A percentile compares a stretch with the other conserved stretches of the same genome.
These are phyloP conservation scores for Fallopia convolvulus DNA, from an alignment of 148 eudicot genomes.

Conservation along the genomic window DNA sequence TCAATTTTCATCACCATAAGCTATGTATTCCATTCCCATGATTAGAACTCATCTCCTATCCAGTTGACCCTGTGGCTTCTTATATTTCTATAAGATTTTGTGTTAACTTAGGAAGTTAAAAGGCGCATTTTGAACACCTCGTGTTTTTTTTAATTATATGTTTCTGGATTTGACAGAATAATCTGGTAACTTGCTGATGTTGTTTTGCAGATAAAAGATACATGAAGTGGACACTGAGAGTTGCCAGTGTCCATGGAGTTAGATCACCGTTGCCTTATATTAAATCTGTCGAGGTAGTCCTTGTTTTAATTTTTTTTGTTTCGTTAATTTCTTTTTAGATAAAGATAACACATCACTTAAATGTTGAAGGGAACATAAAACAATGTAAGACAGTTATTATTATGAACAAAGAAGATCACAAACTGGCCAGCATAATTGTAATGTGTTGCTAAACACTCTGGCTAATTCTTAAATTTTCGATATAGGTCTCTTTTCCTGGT, in stretches of 20 bases:
- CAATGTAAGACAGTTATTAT: not conserved
- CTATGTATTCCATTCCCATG: not conserved
- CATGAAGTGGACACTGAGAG: conserved; percentile 39
- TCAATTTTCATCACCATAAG: not conserved
- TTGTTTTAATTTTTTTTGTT: not conserved
- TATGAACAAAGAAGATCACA: not conserved
- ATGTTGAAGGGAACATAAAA: not conserved
- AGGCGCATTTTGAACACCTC: not conserved
- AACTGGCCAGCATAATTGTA: not conserved
- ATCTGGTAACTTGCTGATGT: not conserved
- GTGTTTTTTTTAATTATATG: not conserved
- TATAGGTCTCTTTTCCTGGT: conserved; percentile 47
- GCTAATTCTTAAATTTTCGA: not conserved
- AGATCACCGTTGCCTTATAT: conserved; percentile 40
- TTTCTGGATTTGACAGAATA: not conserved
- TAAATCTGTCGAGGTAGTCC: conserved; percentile 35
- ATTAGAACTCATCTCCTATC: not conserved
- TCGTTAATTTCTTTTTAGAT: not conserved
- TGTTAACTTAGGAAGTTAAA: not conserved
- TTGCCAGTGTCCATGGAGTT: conserved; percentile 38
- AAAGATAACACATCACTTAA: not conserved
- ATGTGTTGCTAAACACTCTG: not conserved
- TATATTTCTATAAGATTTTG: not conserved
- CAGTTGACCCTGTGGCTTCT: not conserved
- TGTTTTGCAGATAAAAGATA: conserved; percentile 28